Evolutionary conservation across 306 rosid genomes (phyloP), one percentile per base, ranked within the genome.

Genomic region (Luffa acutangula): DNA sequence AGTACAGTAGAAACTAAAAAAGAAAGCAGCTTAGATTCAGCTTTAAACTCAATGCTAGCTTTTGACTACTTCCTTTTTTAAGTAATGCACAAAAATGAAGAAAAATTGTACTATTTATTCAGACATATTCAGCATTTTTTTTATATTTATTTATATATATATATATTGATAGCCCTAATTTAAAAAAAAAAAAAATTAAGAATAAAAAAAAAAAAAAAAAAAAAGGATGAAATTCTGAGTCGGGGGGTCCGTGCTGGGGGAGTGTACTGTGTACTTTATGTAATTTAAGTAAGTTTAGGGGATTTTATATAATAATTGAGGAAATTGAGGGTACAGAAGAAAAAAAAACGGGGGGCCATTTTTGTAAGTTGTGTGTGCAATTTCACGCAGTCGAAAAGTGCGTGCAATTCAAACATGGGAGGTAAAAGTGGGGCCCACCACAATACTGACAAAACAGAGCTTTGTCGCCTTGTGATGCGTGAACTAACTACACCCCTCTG

Each of bases 391-490:
- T 59, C 10, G 56, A 60, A 60, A 78, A 78, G 80, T 78, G 59
- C 73, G 73, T 78, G 59, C 46, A 59, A 58, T 57, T 25, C 71
- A 78, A 58, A 59, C 37, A n/a, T n/a, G 52, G 51, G 5, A 56
- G 39, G 5, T 5, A 20, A 69, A 2, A n/a, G 11, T 0, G 71
- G 56, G 81, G 5, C 76, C 65, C 81, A 51, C 52, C 3, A 15
- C 0, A 10, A 17, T 64, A 37, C 81, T 65, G 81, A 79, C 64
- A 65, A 79, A 79, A 79, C 82, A 66, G 31, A 79, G 4, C 21
- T 52, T 69, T 79, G 82, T 79, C 77, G 74, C 33, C 67, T 65
- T 52, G 17, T 67, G 54, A 66, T 49, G 82, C 77, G 82, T 79
- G 67, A 31, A 37, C 14, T 1, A 7, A 79, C 34, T 4, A 66